Percentiles rank a stretch among this genome's conserved stretches.
Conservation (phyloP, 83 land plant species). For the Thuja plicata region DNA sequence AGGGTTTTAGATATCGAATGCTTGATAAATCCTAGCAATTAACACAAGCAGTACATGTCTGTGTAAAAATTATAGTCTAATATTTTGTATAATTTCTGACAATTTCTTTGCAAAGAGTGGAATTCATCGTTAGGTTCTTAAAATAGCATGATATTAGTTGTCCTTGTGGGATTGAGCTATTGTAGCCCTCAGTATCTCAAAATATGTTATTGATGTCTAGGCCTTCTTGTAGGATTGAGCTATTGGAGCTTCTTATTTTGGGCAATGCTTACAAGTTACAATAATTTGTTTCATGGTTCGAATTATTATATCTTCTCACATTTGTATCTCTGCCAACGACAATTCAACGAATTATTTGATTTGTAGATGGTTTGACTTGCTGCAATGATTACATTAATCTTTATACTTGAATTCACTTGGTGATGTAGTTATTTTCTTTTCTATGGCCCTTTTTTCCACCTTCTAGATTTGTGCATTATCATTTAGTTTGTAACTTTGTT, state of each 20-base stretch:
- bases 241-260: neutral
- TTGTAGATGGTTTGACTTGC: neutral
- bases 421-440: neutral
- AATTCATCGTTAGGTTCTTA: no score
- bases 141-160: no score
- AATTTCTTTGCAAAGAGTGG: no score
- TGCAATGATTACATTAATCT: neutral
- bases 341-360: neutral
- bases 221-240: neutral
- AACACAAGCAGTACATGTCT: no score
- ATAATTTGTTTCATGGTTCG: neutral
- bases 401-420: neutral
- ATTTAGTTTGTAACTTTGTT: neutral
- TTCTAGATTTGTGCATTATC: neutral
- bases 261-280: neutral
- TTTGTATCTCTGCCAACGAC: neutral
- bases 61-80: no score
- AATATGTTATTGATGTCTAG: neutral
- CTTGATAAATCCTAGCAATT: no score
- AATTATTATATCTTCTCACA: neutral
- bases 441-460: neutral
- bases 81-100: no score
- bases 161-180: no score
- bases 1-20: no score
- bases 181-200: neutral